These are phyloP conservation scores for Pyrus communis DNA, from an alignment of 306 rosid species.

Conservation along the genomic window DNA sequence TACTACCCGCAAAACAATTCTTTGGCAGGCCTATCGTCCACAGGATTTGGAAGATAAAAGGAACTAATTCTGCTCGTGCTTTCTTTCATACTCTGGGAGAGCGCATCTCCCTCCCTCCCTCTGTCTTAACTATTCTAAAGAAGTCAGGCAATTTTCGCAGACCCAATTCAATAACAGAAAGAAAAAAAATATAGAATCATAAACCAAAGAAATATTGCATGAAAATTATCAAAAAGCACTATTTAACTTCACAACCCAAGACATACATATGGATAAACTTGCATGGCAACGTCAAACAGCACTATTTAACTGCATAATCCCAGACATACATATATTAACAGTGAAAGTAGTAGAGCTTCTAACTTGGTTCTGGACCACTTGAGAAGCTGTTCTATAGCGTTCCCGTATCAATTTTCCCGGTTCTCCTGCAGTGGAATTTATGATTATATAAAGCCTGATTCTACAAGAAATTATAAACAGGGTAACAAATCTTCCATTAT, in stretches of 20 bases:
- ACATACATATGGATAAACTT: conserved; percentile 40
- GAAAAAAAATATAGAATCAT: not conserved
- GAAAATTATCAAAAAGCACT: conserved; percentile 7
- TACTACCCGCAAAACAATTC: not conserved
- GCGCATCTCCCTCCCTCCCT: not conserved
- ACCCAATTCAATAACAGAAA: not conserved
- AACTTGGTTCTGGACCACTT: conserved; percentile 99
- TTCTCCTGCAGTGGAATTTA: conserved; percentile 46
- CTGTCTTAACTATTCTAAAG: not conserved
- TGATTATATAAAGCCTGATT: not conserved
- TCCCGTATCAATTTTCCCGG: conserved; percentile 94
- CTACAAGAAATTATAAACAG: not conserved
- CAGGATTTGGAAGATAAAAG: not conserved
- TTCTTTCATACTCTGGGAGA: not conserved
- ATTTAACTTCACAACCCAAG: conserved; percentile 37
- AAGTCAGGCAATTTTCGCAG: not conserved
- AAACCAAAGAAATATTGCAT: conserved; percentile 5
- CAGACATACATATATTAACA: conserved; percentile 59
- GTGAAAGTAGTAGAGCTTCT: conserved; percentile 69
- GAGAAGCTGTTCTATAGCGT: conserved; percentile 92
- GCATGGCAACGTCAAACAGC: conserved; percentile 1
- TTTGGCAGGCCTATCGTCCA: not conserved
- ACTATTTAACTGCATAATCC: conserved; percentile 31
- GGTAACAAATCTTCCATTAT: not conserved
- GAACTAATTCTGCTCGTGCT: not conserved